Evolutionary conservation across 306 rosid species (phyloP), one percentile per base, ranked within the genome.

Genomic region (Vicia faba): DNA sequence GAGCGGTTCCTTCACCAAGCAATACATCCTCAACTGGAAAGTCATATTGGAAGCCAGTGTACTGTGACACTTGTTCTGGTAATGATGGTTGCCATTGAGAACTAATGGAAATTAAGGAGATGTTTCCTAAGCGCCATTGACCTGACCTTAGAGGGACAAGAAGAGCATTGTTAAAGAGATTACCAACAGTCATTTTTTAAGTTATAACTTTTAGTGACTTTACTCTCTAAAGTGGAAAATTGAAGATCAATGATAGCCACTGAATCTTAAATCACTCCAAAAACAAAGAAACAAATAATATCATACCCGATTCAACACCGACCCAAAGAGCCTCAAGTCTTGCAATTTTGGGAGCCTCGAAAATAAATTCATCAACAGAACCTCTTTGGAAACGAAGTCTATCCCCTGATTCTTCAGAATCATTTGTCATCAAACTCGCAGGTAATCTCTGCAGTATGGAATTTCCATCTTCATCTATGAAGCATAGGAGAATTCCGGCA

Each of bases 271-370:
- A 55, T 40, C 49, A 60, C 12, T 64, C 16, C 10, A 54, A 71
- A 74, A 54, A 61, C 8, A 64, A 66, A 70, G 49, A 54, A 49
- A 56, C 43, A 68, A 56, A 8, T 7, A 64, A 56, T 54, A 58
- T 73, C 74, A 68, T 79, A 93, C 97, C 98, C 73, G 97, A 89
- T 56, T 93, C 98, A 75, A 93, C 81, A 49, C 97, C 66, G 9
- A 89, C 76, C 97, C 98, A 93, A 61, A 93, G 67, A 54, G 98
- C 97, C 36, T 77, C 68, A 20, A 88, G 29, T 64, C 70, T 79
- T 68, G 84, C 80, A 13, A 86, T 58, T 63, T 86, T 83, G 29
- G 97, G 97, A 54, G 97, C 96, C 74, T 78, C 75, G 66, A 93
- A 88, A 78, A 73, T 46, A 78, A 89, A 93, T 55, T 84, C 95